Evolutionary conservation across 2,329 filamentous ascomycete species (phyloP).

Genomic region (Diplodia corticola): DNA sequence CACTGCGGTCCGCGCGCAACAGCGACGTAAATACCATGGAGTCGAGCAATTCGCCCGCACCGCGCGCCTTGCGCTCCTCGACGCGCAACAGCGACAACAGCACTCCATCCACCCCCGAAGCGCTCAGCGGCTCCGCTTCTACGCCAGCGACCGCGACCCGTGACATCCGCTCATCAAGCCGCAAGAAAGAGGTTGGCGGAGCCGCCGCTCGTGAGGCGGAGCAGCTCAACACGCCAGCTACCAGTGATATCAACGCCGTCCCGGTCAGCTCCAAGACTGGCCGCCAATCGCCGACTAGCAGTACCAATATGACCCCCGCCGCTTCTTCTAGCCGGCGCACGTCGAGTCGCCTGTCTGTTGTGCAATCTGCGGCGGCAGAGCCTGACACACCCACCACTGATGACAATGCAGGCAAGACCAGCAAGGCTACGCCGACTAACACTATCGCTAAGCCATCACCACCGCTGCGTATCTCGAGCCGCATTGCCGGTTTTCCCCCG

Average conservation of each 20-base stretch:
- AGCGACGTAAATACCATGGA: neutral
- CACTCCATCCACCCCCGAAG: neutral
- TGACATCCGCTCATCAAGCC: neutral
- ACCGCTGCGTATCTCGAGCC: neutral
- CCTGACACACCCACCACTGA: neutral
- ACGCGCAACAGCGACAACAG: neutral
- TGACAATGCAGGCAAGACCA: neutral
- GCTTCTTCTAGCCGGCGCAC: neutral
- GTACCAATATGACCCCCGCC: neutral
- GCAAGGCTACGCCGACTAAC: neutral
- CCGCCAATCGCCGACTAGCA: neutral
- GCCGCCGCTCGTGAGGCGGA: neutral
- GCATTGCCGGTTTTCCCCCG: neutral
- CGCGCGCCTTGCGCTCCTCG: neutral
- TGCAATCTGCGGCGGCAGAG: neutral
- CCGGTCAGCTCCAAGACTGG: neutral
- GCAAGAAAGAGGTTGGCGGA: neutral
- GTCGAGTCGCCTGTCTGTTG: neutral
- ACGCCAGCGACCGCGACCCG: neutral
- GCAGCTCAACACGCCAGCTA: neutral
- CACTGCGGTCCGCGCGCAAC: neutral
- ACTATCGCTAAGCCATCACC: neutral
- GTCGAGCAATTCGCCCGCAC: neutral
- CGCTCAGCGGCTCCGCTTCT: neutral
- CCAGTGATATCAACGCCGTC: neutral